Base-by-base conservation (phyloP, 352 stramenopile species). In the Ophiocytium majus region DNA sequence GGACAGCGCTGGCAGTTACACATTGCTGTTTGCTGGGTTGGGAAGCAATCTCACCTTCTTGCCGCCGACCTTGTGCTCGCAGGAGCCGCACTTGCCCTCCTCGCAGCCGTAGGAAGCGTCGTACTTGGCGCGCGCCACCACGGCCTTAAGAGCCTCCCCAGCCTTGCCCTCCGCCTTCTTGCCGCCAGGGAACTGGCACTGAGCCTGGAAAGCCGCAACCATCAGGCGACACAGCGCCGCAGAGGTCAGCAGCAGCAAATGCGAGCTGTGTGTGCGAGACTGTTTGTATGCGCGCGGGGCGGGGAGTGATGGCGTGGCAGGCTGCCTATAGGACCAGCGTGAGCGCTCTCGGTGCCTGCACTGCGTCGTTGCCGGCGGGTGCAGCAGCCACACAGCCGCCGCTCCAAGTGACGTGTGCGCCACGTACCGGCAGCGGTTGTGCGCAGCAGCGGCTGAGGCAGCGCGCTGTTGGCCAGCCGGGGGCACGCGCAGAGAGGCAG, bases 41-140 rank as follows among this genome's bases (percentile, higher is more conserved):
- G n/a, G n/a, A n/a, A n/a, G n/a, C n/a, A n/a, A n/a, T n/a, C 33
- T 83, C 19, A 76, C 63, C 31, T 81, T 76, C 37, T 81, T 83
- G 1, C 76, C 74, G 0, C 83, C 71, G 31, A 88, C 84, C 82
- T 89, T 90, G 83, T 88, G 86, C 81, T 90, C 86, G 76, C 86
- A 90, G 28, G 86, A 86, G 9, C 86, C 86, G 75, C 86, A 90
- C 81, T 90, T 90, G 9, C 86, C 86, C 86, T 90, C 86, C 64
- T 90, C 86, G 34, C 86, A 90, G 0, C 86, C 86, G 79, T 90
- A 90, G 0, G 80, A 32, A 33, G 86, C 83, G n/a, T 86, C 88
- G 74, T 89, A 90, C 76, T 84, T 80, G 23, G 86, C 86, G 74
- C 87, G 89, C 34, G 79, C 74, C 35, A 78, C 86, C 28, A 89